These are phyloP conservation scores for Blastobotrys aristatus DNA, from an alignment of 1,139 yeast species.

Conservation along the genomic window DNA sequence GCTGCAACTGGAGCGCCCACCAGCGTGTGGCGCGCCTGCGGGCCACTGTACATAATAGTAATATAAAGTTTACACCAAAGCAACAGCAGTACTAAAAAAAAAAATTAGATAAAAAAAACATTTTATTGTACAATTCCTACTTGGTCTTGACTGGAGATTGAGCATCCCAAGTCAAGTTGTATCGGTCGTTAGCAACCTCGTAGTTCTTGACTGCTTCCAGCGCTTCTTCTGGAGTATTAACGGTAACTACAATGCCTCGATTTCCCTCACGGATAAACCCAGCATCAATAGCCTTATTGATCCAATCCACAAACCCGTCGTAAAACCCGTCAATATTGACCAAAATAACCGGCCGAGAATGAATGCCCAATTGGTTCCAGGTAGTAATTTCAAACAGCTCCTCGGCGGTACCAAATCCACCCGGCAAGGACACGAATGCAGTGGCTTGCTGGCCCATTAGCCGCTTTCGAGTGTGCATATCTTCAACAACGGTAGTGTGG, in stretches of 20 bases:
- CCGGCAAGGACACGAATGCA: conserved; percentile 86
- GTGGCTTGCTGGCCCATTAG: conserved; percentile 84
- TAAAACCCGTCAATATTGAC: conserved; percentile 78
- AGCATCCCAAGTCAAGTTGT: conserved; percentile 62
- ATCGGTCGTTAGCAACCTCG: conserved; percentile 67
- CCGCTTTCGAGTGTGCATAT: conserved; percentile 86
- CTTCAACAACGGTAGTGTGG: conserved; percentile 72
- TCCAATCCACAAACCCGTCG: conserved; percentile 57
- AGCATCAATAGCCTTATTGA: conserved; percentile 36
- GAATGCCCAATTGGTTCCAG: conserved; percentile 87
- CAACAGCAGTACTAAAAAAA: too few relatives aligned
- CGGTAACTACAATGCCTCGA: conserved; percentile 65
- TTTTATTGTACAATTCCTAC: not conserved
- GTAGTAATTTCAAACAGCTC: conserved; percentile 88
- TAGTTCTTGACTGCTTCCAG: conserved; percentile 56
- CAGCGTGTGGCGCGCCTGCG: too few relatives aligned
- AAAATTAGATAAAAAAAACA: not conserved
- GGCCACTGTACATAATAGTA: too few relatives aligned
- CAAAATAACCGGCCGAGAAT: conserved; percentile 70
- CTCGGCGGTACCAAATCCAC: conserved; percentile 88
- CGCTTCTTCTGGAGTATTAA: conserved; percentile 48
- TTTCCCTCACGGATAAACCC: conserved; percentile 69
- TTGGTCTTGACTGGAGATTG: conserved; percentile 11
- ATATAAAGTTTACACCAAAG: too few relatives aligned
- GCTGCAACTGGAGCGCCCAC: too few relatives aligned